These are phyloP conservation scores for Peterozyma toletana DNA, from an alignment of 805 yeast species.

Conservation along the genomic window DNA sequence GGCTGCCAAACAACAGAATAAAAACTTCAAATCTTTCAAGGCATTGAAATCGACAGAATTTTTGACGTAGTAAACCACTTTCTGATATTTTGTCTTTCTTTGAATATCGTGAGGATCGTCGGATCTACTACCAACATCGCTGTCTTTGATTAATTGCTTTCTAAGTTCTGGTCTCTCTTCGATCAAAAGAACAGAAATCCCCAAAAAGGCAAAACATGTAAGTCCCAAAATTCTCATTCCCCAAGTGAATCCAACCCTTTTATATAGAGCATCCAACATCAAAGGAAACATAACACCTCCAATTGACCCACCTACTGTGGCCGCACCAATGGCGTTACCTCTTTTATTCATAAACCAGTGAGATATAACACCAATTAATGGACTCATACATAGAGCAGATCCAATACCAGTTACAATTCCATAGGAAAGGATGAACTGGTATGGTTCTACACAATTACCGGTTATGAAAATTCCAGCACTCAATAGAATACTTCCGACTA, in stretches of 20 bases:
- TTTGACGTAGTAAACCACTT: constrained; percentile 3
- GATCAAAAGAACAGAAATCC: constrained; percentile 24
- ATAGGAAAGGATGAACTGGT: constrained; percentile 34
- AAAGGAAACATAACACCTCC: constrained; percentile 63
- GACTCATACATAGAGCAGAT: constrained; percentile 33
- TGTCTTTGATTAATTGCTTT: constrained; percentile 10
- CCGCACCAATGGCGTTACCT: constrained; percentile 25
- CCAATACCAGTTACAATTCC: constrained; percentile 33
- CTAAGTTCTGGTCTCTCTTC: constrained; percentile 27
- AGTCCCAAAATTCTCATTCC: constrained; percentile 43
- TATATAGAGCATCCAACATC: constrained; percentile 37
- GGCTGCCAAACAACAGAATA: constrained; percentile 28
- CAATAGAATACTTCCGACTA: constrained; percentile 31
- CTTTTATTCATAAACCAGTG: constrained; percentile 37
- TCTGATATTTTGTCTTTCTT: not conserved
- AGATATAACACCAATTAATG: constrained; percentile 36
- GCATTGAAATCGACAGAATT: constrained; percentile 20
- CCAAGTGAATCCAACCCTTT: constrained; percentile 50
- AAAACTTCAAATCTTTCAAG: constrained; percentile 28
- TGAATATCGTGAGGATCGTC: not conserved
- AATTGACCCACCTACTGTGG: constrained; percentile 50
- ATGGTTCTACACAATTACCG: constrained; percentile 32
- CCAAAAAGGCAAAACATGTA: constrained; percentile 15
- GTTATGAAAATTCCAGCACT: constrained; percentile 43
- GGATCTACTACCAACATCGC: no score